A percentile compares a stretch with the other conserved stretches of the same genome.
Evolutionary conservation across 1,284 basidiomycete species (phyloP).

Genomic region (Ustilago vetiveriae): DNA sequence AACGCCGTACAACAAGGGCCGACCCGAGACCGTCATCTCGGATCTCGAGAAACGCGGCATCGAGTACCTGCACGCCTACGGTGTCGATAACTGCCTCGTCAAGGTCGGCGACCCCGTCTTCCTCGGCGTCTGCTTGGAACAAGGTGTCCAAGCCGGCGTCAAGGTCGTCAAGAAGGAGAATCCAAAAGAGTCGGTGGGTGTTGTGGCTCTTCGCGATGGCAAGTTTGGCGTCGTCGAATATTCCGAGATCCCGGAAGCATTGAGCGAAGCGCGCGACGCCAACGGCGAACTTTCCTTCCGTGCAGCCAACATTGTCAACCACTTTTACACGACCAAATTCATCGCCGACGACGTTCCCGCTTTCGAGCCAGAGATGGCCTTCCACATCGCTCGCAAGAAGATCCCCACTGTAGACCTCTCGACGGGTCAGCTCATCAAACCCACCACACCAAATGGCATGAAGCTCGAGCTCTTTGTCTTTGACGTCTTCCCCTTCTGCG

Average conservation of each 20-base stretch:
- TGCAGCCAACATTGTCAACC: slow-evolving; percentile 97
- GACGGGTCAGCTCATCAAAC: slow-evolving; percentile 75
- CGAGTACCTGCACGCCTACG: slow-evolving; percentile 91
- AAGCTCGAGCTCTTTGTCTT: slow-evolving; percentile 99
- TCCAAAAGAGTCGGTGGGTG: slow-evolving; percentile 92
- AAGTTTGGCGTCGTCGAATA: slow-evolving; percentile 96
- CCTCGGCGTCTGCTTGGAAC: slow-evolving; percentile 88
- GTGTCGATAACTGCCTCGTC: slow-evolving; percentile 99
- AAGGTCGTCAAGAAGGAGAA: slow-evolving; percentile 93
- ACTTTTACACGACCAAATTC: slow-evolving; percentile 93
- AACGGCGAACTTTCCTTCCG: slow-evolving; percentile 80
- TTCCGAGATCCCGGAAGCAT: slow-evolving; percentile 89
- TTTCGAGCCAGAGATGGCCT: slow-evolving; percentile 89
- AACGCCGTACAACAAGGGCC: slow-evolving; percentile 72
- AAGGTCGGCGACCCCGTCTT: slow-evolving; percentile 96
- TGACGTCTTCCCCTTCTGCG: slow-evolving; percentile 95
- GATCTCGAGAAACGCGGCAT: slow-evolving; percentile 82
- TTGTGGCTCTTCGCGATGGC: slow-evolving; percentile 83
- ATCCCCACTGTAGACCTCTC: slow-evolving; percentile 77
- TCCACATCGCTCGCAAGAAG: slow-evolving; percentile 98
- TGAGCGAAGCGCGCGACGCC: slow-evolving; percentile 79
- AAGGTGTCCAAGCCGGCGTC: slow-evolving; percentile 86
- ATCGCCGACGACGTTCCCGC: slow-evolving; percentile 77
- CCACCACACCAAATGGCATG: slow-evolving; percentile 93
- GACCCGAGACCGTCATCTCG: slow-evolving; percentile 77